Evolutionary conservation across 441 rosid species (phyloP).

Genomic region (Pelargonium fulgidum): DNA sequence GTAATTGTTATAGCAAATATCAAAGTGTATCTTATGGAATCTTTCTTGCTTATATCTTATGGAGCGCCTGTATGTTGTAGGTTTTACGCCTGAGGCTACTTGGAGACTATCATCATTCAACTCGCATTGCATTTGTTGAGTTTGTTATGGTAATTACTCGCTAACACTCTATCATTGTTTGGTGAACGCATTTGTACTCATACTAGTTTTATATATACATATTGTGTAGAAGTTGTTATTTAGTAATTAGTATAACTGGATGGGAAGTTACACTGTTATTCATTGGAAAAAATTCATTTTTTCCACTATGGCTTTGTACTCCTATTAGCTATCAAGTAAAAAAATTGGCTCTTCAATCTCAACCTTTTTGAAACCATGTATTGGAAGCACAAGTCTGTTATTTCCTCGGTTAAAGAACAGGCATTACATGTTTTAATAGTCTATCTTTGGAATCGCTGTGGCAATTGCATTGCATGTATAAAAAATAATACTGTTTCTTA

Average conservation of each 20-base stretch:
- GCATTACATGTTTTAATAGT: no score
- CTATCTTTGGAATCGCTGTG: no score
- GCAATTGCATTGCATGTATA: no score
- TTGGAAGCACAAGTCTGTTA: no score
- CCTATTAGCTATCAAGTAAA: no score
- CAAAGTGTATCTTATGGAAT: slow-evolving; percentile 3
- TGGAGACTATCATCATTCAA: slow-evolving; percentile 83
- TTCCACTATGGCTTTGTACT: no score
- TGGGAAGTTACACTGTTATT: no score
- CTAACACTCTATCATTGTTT: slow-evolving; percentile 1
- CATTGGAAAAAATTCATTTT: no score
- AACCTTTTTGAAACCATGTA: no score
- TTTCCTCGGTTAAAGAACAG: no score
- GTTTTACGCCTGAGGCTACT: slow-evolving; percentile 85
- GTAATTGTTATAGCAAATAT: slow-evolving; percentile 17
- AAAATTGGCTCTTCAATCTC: no score
- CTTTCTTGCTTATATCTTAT: slow-evolving; percentile 15
- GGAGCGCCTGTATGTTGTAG: slow-evolving; percentile 31
- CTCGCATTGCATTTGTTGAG: slow-evolving; percentile 92
- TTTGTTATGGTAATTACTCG: slow-evolving; percentile 52
- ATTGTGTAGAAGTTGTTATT: background rate
- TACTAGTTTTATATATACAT: background rate
- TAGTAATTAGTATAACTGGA: background rate
- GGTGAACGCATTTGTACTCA: background rate
- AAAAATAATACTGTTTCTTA: no score